Base-by-base conservation (phyloP, 805 yeast genomes). In the Tetrapisispora iriomotensis region DNA sequence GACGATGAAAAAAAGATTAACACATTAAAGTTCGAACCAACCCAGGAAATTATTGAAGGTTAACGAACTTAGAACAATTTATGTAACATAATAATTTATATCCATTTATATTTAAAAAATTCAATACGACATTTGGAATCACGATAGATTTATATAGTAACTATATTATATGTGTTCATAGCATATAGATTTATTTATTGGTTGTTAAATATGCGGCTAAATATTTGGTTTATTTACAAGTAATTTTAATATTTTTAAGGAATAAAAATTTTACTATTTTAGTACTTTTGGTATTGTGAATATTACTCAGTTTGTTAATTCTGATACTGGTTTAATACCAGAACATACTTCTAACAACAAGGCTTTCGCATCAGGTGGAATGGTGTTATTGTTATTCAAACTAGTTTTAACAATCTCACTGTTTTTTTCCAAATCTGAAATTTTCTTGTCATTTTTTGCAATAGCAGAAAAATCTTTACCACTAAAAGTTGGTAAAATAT, bases 301-400 rank as follows among this genome's bases (percentile, higher is more conserved):
- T 26, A 34, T 34, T 26, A 18, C 13, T 19, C 21, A 29, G 17
- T 40, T 32, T 2, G 39, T 45, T 39, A 54, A 41, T 22, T 48
- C 48, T 19, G 59, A 48, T 22, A 56, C 38, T 21, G 61, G 58
- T 26, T 48, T 52, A 19, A 52, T 36, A 35, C 62, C 64, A 14
- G 62, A 53, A 38, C 64, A 59, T 17, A 58, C 54, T 21, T 56
- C 47, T 27, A 48, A 48, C 8, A 57, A 33, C 18, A 46, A 34
- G 35, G 50, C 41, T 26, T 51, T 52, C 26, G 38, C 40, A 9
- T 38, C 45, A 15, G 42, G 18, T 24, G 44, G 45, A 26, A 53
- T 39, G 22, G 41, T 36, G 17, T 26, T 29, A 18, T 36, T 32
- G 26, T 43, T 43, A 23, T 43, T 45, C 38, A 59, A 46, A 36